Conservation (phyloP, 371 early-diverging fungal species). For the Gilbertella persicaria region DNA sequence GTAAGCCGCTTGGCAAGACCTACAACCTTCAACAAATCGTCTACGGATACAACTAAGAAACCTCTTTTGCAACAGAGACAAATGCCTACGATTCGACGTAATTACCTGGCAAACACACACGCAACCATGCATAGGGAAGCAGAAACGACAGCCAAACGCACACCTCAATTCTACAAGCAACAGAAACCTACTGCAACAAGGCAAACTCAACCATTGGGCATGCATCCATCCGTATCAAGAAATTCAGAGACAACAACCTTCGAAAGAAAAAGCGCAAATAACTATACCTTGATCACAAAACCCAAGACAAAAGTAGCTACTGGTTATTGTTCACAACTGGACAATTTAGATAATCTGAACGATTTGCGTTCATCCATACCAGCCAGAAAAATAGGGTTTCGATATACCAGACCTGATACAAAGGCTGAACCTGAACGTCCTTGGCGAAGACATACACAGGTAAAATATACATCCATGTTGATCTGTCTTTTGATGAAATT, state of each 20-base stretch:
- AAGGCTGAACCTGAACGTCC: slow-evolving; percentile 28
- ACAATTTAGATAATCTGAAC: slow-evolving; percentile 35
- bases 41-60: background rate
- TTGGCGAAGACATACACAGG: slow-evolving; percentile 36
- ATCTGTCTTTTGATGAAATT: too few species aligned
- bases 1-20: slow-evolving; percentile 9
- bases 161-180: background rate
- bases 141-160: background rate
- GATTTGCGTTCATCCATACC: slow-evolving; percentile 15
- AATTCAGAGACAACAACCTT: too few species aligned
- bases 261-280: slow-evolving; percentile 9
- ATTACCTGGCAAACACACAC: slow-evolving; percentile 1
- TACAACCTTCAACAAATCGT: background rate
- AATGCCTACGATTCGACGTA: background rate
- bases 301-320: slow-evolving; percentile 20
- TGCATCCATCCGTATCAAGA: background rate
- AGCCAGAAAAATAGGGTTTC: background rate
- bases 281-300: slow-evolving; percentile 17
- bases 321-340: slow-evolving; percentile 32
- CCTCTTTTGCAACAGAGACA: background rate
- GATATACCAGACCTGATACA: too few species aligned
- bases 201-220: background rate
- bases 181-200: background rate
- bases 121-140: background rate
- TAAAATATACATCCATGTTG: background rate